Evolutionary conservation across 306 rosid species (phyloP), one percentile per base, ranked within the genome.

Genomic region (Begonia peltatifolia): DNA sequence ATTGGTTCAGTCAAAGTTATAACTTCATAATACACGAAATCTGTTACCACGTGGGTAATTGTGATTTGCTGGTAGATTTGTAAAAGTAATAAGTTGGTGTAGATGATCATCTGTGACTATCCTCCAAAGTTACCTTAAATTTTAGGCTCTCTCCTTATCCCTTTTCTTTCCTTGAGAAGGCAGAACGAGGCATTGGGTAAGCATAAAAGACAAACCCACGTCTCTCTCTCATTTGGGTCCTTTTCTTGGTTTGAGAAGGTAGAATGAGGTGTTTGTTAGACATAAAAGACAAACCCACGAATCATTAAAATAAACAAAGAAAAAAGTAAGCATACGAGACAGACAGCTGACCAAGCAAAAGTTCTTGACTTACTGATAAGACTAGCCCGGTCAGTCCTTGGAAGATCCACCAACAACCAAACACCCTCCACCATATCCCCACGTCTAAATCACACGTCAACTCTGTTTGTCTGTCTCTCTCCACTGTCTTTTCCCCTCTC

Each of bases 251-350:
- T 10, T 17, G 18, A 16, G 9, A 9, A 51, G 6, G 10, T 2
- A 6, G 20, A 22, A 51, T 12, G 23, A 20, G 13, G 48, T 44
- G 13, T 12, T n/a, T 44, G 48, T 10, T 11, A 50, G 50, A 59
- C 15, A 46, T 46, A 58, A 48, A 58, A 58, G 63, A 58, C 63
- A 58, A 58, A 46, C 36, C 46, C 63, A 58, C 63, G 63, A 58
- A 46, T 38, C 35, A 42, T n/a, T 14, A 41, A 35, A 30, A 55
- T 7, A 55, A 13, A 11, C 18, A n/a, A 22, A 30, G 55, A 17
- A 10, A 55, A 25, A 56, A 6, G 12, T 10, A 18, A 14, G 9
- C 6, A 38, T 10, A 54, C 12, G 2, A 1, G n/a, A 41, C 41
- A 11, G 49, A 12, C 18, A 57, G 12, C 22, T 57, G 61, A 50